Evolutionary conservation across 2,329 filamentous ascomycete genomes (phyloP).

Genomic region (Aspergillus sp.): DNA sequence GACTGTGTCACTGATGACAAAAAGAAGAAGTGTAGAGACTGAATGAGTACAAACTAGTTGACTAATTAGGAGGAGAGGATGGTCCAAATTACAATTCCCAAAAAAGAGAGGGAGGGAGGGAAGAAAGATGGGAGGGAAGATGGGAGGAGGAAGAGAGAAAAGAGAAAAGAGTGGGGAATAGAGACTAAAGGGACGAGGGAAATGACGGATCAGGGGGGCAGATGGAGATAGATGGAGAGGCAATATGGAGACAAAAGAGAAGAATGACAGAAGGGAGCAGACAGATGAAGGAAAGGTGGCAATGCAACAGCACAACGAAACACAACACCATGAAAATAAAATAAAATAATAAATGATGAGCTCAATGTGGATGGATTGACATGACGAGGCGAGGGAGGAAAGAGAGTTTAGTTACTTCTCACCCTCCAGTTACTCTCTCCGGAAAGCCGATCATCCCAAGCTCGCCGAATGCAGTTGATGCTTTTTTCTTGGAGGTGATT

Average conservation of each 20-base stretch:
- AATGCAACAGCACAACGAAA: not conserved
- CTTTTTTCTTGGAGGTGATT: no score
- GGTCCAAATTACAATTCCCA: not conserved
- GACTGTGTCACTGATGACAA: not conserved
- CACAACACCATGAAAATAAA: not conserved
- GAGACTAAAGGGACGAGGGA: not conserved
- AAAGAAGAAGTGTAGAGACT: not conserved
- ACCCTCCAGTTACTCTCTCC: not conserved
- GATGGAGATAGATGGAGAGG: not conserved
- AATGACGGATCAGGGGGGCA: conserved; percentile 4
- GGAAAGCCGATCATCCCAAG: conserved; percentile 2
- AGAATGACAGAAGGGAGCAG: not conserved
- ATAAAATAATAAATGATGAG: no score
- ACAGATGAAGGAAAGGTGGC: not conserved
- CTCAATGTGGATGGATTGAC: not conserved
- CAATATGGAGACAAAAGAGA: not conserved
- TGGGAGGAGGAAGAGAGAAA: not conserved
- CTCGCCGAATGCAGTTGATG: not conserved
- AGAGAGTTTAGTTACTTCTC: not conserved
- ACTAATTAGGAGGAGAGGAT: no score
- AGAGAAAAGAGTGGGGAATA: not conserved
- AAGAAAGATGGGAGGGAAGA: not conserved
- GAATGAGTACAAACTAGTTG: not conserved
- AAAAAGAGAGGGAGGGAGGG: not conserved
- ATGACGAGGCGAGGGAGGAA: not conserved